phyloP scores from a whole-genome alignment of 192 early-diverging fungal genomes.

The Rhizophagus sp. region DNA sequence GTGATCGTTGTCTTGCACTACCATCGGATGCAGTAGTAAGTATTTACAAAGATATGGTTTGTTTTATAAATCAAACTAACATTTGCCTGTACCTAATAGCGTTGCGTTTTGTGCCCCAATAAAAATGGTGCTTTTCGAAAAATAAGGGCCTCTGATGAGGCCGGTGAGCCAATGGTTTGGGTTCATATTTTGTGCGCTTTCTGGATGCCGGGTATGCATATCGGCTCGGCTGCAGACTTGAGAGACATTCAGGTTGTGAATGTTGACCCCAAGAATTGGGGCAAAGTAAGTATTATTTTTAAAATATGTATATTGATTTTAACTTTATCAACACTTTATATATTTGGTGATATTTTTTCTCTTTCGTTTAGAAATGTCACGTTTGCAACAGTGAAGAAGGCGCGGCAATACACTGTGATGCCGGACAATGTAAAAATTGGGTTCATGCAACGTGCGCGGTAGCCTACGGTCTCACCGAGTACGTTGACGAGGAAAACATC shows the following conservation, averaged over 20 bases:
- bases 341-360: no score
- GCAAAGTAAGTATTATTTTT: conserved; percentile 35
- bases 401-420: conserved; percentile 52
- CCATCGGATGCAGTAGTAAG: conserved; percentile 47
- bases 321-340: no score
- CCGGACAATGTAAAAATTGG: conserved; percentile 48
- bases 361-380: conserved; percentile 40
- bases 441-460: conserved; percentile 54
- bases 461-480: conserved; percentile 44
- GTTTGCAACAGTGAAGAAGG: conserved; percentile 46
- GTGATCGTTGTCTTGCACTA: conserved; percentile 43
- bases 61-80: neutral
- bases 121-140: conserved; percentile 48
- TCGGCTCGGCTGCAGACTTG: conserved; percentile 41
- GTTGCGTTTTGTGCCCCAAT: conserved; percentile 44
- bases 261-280: conserved; percentile 52
- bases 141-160: conserved; percentile 37
- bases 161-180: conserved; percentile 35
- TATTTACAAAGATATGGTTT: neutral
- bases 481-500: conserved; percentile 46
- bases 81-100: conserved; percentile 34
- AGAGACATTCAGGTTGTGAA: conserved; percentile 41
- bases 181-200: conserved; percentile 53
- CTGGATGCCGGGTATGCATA: conserved; percentile 51
- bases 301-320: neutral